These are phyloP conservation scores for Saccharomycopsis fodiens DNA, from an alignment of 805 yeast species.

Conservation along the genomic window DNA sequence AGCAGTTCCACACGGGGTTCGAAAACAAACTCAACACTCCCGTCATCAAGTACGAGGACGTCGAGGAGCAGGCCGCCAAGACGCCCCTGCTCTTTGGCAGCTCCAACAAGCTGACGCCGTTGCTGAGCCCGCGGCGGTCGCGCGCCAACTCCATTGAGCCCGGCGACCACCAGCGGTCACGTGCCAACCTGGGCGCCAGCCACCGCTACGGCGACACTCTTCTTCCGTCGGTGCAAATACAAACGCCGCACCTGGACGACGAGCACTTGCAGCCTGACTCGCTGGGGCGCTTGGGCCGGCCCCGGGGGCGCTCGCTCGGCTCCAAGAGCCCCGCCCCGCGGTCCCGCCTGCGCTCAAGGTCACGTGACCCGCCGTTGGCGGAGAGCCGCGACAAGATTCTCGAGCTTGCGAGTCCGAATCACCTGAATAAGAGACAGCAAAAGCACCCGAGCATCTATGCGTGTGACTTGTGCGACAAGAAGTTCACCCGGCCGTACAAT, in stretches of 20 bases:
- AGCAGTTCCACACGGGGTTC: conserved; percentile 1
- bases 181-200: too few species aligned
- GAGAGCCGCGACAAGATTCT: conserved; percentile 43
- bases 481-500: conserved; percentile 89
- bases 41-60: conserved; percentile 10
- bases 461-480: conserved; percentile 77
- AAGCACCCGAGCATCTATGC: conserved; percentile 69
- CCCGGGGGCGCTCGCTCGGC: conserved; percentile 21
- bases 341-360: conserved; percentile 29
- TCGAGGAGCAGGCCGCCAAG: conserved; percentile 33
- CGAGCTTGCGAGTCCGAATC: conserved; percentile 55
- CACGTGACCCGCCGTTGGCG: conserved; percentile 19
- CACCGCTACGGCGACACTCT: conserved; percentile 19
- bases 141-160: conserved; percentile 26
- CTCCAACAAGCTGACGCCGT: conserved; percentile 31
- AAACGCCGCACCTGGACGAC: conserved; percentile 16
- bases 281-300: conserved; percentile 33
- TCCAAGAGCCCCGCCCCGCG: conserved; percentile 22
- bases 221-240: conserved; percentile 19
- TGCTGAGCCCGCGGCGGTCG: conserved; percentile 31
- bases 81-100: conserved; percentile 54
- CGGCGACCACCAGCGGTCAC: conserved; percentile 27
- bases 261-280: conserved; percentile 28
- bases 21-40: conserved; percentile 1
- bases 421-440: conserved; percentile 47